Evolutionary conservation across 306 rosid species (phyloP).

Genomic region (Hippophae gyantsensis): DNA sequence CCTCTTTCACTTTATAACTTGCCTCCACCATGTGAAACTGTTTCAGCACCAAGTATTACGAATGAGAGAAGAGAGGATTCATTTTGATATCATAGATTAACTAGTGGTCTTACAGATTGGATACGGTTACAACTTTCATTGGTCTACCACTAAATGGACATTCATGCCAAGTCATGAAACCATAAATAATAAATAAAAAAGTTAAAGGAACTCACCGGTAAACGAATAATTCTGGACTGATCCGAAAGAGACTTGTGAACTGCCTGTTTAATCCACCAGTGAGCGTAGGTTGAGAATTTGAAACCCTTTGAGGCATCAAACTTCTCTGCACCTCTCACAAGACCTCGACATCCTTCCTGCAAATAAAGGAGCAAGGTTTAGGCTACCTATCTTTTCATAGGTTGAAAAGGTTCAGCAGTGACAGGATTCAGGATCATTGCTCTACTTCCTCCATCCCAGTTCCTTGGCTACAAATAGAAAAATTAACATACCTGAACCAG

Average conservation of each 20-base stretch:
- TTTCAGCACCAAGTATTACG: slow-evolving; percentile 23
- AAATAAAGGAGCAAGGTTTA: slow-evolving; percentile 15
- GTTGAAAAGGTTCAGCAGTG: no score
- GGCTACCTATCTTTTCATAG: background rate
- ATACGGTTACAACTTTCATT: background rate
- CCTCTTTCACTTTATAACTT: slow-evolving; percentile 79
- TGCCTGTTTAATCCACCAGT: slow-evolving; percentile 98
- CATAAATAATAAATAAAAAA: slow-evolving; percentile 4
- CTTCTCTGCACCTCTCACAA: slow-evolving; percentile 83
- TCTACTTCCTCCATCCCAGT: background rate
- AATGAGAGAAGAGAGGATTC: background rate
- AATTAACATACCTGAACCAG: slow-evolving; percentile 71
- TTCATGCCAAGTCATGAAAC: background rate
- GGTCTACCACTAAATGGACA: background rate
- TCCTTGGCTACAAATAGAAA: background rate
- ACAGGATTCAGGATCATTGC: no score
- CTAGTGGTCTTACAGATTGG: background rate
- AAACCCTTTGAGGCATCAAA: slow-evolving; percentile 95
- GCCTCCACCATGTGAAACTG: slow-evolving; percentile 99
- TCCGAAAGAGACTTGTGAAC: slow-evolving; percentile 81
- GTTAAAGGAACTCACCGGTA: slow-evolving; percentile 57
- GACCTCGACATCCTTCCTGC: slow-evolving; percentile 97
- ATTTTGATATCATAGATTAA: background rate
- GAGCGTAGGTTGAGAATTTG: slow-evolving; percentile 97
- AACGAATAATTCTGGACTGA: slow-evolving; percentile 86